Conservation (phyloP, 2,329 filamentous ascomycete species). For the Daldinia sp. region DNA sequence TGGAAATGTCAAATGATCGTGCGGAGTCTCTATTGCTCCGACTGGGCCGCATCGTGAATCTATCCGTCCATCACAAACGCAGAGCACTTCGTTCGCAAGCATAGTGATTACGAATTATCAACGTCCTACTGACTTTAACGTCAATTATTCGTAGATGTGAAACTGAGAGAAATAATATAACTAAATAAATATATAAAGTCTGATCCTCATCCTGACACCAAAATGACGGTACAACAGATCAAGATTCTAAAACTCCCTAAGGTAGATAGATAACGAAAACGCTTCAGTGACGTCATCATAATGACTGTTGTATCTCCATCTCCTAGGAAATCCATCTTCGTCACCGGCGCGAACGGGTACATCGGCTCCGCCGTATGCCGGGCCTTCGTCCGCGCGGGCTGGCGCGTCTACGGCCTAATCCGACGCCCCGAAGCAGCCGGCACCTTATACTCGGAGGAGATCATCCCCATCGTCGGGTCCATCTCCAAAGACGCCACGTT, state of each 20-base stretch:
- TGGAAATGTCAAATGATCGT: not conserved
- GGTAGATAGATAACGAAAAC: not conserved
- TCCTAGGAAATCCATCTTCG: conserved; percentile 53
- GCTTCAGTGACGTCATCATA: conserved; percentile 19
- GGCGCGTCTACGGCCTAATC: conserved; percentile 59
- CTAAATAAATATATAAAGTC: conserved; percentile 15
- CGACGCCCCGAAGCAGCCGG: conserved; percentile 51
- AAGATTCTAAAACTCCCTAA: not conserved
- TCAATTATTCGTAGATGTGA: not conserved
- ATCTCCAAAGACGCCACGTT: conserved; percentile 51
- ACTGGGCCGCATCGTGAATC: conserved; percentile 4
- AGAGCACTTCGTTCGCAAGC: not conserved
- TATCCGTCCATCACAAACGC: not conserved
- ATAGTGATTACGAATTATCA: conserved; percentile 28
- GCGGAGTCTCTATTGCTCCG: conserved; percentile 35
- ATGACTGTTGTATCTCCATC: conserved; percentile 18
- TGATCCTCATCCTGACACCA: not conserved
- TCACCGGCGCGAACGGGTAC: conserved; percentile 63
- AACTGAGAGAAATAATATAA: conserved; percentile 5
- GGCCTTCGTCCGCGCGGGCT: conserved; percentile 61
- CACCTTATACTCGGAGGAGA: conserved; percentile 53
- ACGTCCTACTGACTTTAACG: not conserved
- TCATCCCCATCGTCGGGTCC: conserved; percentile 57
- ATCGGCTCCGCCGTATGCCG: conserved; percentile 60
- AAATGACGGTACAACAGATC: conserved; percentile 1